Evolutionary conservation across 257 asterid species (phyloP), one percentile per base, ranked within the genome.

Genomic region (Capsicum baccatum): DNA sequence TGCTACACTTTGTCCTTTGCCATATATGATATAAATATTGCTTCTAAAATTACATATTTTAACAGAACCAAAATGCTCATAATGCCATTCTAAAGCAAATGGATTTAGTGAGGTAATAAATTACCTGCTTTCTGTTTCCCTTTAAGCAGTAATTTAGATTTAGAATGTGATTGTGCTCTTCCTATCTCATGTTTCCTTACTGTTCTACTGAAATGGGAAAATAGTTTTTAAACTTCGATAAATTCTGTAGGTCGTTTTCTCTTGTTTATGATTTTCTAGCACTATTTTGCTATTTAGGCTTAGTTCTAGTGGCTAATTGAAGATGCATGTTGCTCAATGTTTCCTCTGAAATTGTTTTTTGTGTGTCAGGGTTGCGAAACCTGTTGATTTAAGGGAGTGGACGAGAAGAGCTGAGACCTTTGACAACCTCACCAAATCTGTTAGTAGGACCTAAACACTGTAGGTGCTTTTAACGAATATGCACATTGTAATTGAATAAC

Each of bases 31-130:
- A 69, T 83, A 16, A 68, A 71, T 54, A 55, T 86, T 56, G 54
- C 83, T 83, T 69, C 84, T 85, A 14, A 84, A 11, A 60, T 19
- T 21, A 79, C 74, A 56, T 15, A 58, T 84, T 87, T 90, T 79
- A 83, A 71, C 90, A 96, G 98, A 94, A 87, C 87, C 98, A 96
- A 89, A 91, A 89, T 89, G 98, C 98, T 83, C 97, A 96, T 83
- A 91, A 90, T 86, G 97, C 97, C 79, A 83, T 94, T 89, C 83
- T 94, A 44, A 91, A 85, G 89, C 99, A 96, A 79, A 90, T 96
- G 82, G 91, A 94, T 69, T 90, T 96, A 83, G 78, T 82, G 56
- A 90, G 91, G 99, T 92, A 81, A 85, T 6, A 14, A 16, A 54
- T 14, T 54, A 8, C 64, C 50, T 54, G 16, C 47, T 66, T 66